These are phyloP conservation scores for Candida hungchunana DNA, from an alignment of 805 yeast species.

Conservation along the genomic window DNA sequence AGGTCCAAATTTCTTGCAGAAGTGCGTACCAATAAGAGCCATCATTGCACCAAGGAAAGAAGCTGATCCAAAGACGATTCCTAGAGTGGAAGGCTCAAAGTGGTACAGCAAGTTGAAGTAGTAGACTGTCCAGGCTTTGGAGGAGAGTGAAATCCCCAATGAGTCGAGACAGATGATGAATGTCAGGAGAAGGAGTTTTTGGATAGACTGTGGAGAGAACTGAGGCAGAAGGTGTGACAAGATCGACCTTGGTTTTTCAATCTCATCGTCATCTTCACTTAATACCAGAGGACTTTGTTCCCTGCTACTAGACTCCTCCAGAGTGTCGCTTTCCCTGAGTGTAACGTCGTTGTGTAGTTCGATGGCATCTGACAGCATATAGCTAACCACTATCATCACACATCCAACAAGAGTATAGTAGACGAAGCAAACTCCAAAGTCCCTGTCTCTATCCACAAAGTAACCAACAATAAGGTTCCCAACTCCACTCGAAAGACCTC, in stretches of 20 bases:
- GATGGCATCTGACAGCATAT: constrained; percentile 10
- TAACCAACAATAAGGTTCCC: constrained; percentile 42
- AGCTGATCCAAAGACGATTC: constrained; percentile 36
- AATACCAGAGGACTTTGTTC: neutral
- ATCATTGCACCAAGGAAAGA: constrained; percentile 36
- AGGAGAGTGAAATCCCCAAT: constrained; percentile 40
- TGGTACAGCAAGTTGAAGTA: constrained; percentile 37
- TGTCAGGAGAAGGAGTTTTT: constrained; percentile 32
- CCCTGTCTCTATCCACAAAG: constrained; percentile 18
- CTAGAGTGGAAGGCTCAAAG: constrained; percentile 33
- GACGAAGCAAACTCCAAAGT: constrained; percentile 12
- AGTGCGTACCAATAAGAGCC: constrained; percentile 39
- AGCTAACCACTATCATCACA: constrained; percentile 3
- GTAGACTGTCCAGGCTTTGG: constrained; percentile 43
- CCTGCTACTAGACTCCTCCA: constrained; percentile 3
- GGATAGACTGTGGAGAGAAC: constrained; percentile 19
- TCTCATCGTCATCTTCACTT: neutral
- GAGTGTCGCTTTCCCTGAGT: neutral
- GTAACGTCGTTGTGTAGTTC: constrained; percentile 15
- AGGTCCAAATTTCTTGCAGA: constrained; percentile 42
- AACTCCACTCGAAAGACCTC: constrained; percentile 41
- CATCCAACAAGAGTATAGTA: constrained; percentile 10
- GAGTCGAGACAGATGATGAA: constrained; percentile 39
- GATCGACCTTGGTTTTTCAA: constrained; percentile 2
- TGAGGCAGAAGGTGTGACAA: constrained; percentile 14